Base-by-base conservation (phyloP, 306 rosid genomes). In the Spatholobus suberectus region DNA sequence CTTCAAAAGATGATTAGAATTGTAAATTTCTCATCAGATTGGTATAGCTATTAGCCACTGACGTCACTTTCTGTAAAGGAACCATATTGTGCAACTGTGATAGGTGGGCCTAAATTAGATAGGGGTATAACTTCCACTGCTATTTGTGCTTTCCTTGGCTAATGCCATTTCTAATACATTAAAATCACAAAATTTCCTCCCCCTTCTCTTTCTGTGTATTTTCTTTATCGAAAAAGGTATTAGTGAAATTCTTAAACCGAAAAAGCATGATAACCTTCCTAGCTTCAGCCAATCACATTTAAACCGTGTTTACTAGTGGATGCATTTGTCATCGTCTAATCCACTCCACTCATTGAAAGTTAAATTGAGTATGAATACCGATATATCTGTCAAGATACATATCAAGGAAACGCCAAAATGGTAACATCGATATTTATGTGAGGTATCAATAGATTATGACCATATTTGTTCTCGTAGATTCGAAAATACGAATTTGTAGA, bases 91-190 rank as follows among this genome's bases (percentile, higher is more conserved):
- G 79, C 20, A 41, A 74, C 47, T n/a, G 44, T 24, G 3, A 58
- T 83, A 63, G 43, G 9, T 69, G 73, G 63, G 66, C 8, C 23
- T 69, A 73, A 18, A 65, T 66, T 76, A 82, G 51, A 52, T 76
- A 8, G 75, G 8, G 72, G 41, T 65, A 32, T 26, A 46, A 67
- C n/a, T 73, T 47, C 80, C 82, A 87, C 84, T 15, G 73, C 7
- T 65, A 10, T 58, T 29, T 76, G 63, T 80, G 27, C 2, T 76
- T 73, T 70, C 2, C 20, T 41, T 76, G 76, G 58, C 17, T 14
- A 29, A 37, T 51, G 44, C 61, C 43, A 24, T 51, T 21, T 66
- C 12, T 9, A 55, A 34, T 73, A 15, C 58, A 79, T 65, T 10
- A 54, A 54, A 20, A 49, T 59, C 17, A 35, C 32, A 35, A 15